Conservation (phyloP, 192 early-diverging fungal genomes). For the Linnemannia exigua region DNA sequence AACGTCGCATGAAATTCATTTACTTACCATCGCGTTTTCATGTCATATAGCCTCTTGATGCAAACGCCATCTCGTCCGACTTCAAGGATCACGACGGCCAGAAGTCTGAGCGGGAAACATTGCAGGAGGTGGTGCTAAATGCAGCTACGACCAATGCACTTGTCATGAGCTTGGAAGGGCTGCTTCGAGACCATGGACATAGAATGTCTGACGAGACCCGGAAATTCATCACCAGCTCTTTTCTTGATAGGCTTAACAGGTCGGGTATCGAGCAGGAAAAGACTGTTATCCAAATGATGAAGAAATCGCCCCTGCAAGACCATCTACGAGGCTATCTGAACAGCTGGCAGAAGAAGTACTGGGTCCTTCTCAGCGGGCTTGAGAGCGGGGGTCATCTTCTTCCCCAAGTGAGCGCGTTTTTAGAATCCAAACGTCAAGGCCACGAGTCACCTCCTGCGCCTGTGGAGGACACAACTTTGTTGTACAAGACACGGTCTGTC, state of each 20-base stretch:
- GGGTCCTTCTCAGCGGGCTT: slow-evolving; percentile 48
- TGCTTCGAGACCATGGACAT: slow-evolving; percentile 49
- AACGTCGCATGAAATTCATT: not conserved
- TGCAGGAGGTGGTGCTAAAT: slow-evolving; percentile 33
- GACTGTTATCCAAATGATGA: slow-evolving; percentile 28
- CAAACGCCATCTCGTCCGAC: slow-evolving; percentile 19
- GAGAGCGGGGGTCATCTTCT: slow-evolving; percentile 55
- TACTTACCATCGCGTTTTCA: not conserved
- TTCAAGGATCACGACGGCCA: not conserved
- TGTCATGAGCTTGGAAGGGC: slow-evolving; percentile 51
- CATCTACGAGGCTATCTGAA: slow-evolving; percentile 46
- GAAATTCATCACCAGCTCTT: slow-evolving; percentile 49
- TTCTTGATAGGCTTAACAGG: slow-evolving; percentile 44
- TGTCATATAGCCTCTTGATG: slow-evolving; percentile 31
- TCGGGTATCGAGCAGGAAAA: slow-evolving; percentile 49
- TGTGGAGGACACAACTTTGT: slow-evolving; percentile 31
- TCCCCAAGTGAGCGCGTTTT: slow-evolving; percentile 29
- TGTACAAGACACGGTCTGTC: slow-evolving; percentile 63
- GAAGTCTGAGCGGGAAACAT: slow-evolving; percentile 30
- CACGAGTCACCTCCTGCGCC: slow-evolving; percentile 40
- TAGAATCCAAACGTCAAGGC: slow-evolving; percentile 37
- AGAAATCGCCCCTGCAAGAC: slow-evolving; percentile 39
- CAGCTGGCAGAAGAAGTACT: slow-evolving; percentile 56
- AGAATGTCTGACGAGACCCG: slow-evolving; percentile 51
- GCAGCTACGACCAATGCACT: slow-evolving; percentile 52